These are phyloP conservation scores for Penicillium glabrum DNA, from an alignment of 2,329 filamentous ascomycete genomes.

Conservation along the genomic window DNA sequence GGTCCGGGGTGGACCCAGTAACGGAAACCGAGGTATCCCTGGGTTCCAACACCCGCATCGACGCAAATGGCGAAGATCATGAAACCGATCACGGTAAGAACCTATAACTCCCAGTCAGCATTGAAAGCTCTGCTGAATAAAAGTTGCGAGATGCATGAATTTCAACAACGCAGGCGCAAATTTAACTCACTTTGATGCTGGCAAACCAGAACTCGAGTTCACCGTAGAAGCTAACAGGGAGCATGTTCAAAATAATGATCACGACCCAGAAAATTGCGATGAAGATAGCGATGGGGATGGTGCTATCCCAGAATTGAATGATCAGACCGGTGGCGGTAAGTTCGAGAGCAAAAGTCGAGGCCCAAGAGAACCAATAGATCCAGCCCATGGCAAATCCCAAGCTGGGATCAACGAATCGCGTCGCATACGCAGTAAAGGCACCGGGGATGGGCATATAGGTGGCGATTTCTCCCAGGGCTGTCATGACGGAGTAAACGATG, in stretches of 20 bases:
- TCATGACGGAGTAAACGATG: slow-evolving; percentile 75
- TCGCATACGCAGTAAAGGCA: slow-evolving; percentile 73
- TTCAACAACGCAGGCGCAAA: background rate
- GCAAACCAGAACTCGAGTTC: slow-evolving; percentile 79
- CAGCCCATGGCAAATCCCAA: slow-evolving; percentile 76
- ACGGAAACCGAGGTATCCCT: slow-evolving; percentile 73
- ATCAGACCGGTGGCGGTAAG: slow-evolving; percentile 70
- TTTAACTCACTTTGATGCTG: slow-evolving; percentile 57
- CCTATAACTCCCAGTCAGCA: slow-evolving; percentile 25
- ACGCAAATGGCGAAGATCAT: slow-evolving; percentile 75
- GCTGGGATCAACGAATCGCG: slow-evolving; percentile 70
- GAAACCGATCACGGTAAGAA: slow-evolving; percentile 71
- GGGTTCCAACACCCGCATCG: slow-evolving; percentile 67
- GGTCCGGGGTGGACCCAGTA: slow-evolving; percentile 70
- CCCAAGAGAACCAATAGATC: slow-evolving; percentile 81
- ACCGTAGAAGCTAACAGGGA: slow-evolving; percentile 71
- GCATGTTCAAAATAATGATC: slow-evolving; percentile 67
- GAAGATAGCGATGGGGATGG: slow-evolving; percentile 66
- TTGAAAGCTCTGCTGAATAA: too few species aligned
- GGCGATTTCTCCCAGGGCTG: slow-evolving; percentile 65
- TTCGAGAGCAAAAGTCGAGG: slow-evolving; percentile 70
- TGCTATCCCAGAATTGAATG: slow-evolving; percentile 69
- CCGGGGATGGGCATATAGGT: slow-evolving; percentile 74
- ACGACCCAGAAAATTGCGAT: slow-evolving; percentile 71
- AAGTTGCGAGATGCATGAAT: too few species aligned